Percentiles rank a stretch among this genome's conserved stretches.
These are phyloP conservation scores for Sclerotinia glacialis DNA, from an alignment of 2,329 filamentous ascomycete species.

Conservation along the genomic window DNA sequence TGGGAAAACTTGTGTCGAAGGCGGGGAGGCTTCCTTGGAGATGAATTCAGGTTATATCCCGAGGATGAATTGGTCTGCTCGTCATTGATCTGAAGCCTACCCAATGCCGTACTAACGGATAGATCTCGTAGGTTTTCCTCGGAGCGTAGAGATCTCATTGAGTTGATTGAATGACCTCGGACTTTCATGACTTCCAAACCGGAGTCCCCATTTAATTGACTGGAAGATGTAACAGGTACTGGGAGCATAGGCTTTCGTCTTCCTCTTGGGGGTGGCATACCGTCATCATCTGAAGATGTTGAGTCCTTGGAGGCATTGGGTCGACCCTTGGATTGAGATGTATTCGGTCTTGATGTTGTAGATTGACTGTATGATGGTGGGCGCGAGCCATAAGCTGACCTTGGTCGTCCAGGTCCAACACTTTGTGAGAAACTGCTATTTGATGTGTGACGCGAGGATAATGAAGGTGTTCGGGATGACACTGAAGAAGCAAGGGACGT, in stretches of 20 bases:
- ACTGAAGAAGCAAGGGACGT: conserved; percentile 42
- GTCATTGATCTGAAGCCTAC: conserved; percentile 35
- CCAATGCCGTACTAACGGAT: conserved; percentile 42
- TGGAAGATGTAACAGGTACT: conserved; percentile 38
- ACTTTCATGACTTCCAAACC: conserved; percentile 34
- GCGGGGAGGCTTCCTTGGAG: conserved; percentile 21
- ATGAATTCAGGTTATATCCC: conserved; percentile 26
- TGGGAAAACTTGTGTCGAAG: conserved; percentile 31
- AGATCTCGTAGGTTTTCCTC: conserved; percentile 36
- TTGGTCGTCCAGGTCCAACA: conserved; percentile 53
- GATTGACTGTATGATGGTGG: conserved; percentile 50
- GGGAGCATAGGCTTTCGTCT: conserved; percentile 53
- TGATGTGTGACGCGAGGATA: conserved; percentile 45
- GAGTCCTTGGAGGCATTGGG: conserved; percentile 43
- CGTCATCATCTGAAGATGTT: conserved; percentile 40
- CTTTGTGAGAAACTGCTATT: conserved; percentile 55
- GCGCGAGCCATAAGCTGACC: conserved; percentile 42
- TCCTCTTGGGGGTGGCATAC: conserved; percentile 33
- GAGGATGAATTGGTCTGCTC: conserved; percentile 25
- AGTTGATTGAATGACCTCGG: conserved; percentile 36
- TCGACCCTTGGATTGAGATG: conserved; percentile 42
- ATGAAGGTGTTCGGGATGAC: conserved; percentile 43
- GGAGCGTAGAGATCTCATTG: conserved; percentile 28
- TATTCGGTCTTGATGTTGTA: conserved; percentile 47
- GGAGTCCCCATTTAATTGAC: conserved; percentile 28